Conservation (phyloP, 2,329 filamentous ascomycete species). For the Botrytis hyacinthi region DNA sequence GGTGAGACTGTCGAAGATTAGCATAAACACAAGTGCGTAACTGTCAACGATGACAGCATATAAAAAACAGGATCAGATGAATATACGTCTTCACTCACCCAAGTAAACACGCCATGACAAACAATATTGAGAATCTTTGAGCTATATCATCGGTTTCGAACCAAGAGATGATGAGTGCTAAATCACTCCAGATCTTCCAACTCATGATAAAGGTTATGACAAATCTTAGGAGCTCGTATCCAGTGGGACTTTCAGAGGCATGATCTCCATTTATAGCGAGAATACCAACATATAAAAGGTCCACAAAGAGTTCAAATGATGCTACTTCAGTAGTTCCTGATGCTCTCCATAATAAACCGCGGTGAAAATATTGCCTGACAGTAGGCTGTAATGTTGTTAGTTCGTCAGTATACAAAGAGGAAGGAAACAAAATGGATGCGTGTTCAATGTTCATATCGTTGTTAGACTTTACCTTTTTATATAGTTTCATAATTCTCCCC, state of each 20-base stretch:
- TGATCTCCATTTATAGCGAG: slow-evolving; percentile 62
- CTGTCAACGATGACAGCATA: background rate
- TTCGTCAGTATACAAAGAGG: background rate
- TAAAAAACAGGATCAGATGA: background rate
- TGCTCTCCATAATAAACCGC: slow-evolving; percentile 61
- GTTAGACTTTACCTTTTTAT: slow-evolving; percentile 44
- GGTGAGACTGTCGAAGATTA: slow-evolving; percentile 46
- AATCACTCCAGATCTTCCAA: slow-evolving; percentile 60
- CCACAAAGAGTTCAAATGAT: slow-evolving; percentile 63
- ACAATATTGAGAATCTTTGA: slow-evolving; percentile 57
- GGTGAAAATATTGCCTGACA: slow-evolving; percentile 65
- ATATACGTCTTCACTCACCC: slow-evolving; percentile 42
- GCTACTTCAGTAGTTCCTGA: slow-evolving; percentile 58
- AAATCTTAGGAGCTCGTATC: slow-evolving; percentile 56
- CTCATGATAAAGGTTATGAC: slow-evolving; percentile 60
- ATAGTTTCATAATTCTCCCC: slow-evolving; percentile 52
- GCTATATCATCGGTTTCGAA: slow-evolving; percentile 62
- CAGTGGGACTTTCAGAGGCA: slow-evolving; percentile 55
- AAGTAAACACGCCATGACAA: slow-evolving; percentile 59
- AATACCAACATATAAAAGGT: slow-evolving; percentile 57
- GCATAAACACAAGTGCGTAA: background rate
- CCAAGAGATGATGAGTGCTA: slow-evolving; percentile 55
- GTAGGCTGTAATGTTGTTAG: slow-evolving; percentile 43
- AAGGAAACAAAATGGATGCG: too few relatives aligned
- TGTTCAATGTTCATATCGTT: background rate